These are phyloP conservation scores for Naganishia vaughanmartiniae DNA, from an alignment of 768 basidiomycete genomes.

Conservation along the genomic window DNA sequence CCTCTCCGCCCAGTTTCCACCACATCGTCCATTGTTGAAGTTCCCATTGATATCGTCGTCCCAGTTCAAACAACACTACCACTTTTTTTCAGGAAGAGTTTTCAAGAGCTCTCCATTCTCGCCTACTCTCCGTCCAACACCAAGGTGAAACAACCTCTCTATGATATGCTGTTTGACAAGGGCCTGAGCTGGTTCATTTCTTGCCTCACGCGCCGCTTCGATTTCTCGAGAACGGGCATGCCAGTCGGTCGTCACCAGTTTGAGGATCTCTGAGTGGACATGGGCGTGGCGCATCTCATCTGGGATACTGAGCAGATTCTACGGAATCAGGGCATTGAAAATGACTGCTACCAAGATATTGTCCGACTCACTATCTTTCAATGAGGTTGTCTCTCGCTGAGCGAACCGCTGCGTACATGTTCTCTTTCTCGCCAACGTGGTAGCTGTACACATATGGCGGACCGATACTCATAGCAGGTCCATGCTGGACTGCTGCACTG, in stretches of 20 bases:
- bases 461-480: conserved; percentile 44
- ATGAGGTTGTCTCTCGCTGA: conserved; percentile 41
- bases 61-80: background rate
- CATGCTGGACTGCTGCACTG: conserved; percentile 40
- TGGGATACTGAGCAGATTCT: conserved; percentile 38
- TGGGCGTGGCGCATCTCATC: conserved; percentile 40
- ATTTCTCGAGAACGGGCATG: background rate
- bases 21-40: no score
- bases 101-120: conserved; percentile 6
- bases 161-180: conserved; percentile 10
- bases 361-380: conserved; percentile 42
- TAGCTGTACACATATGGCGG: conserved; percentile 50
- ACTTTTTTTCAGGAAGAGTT: background rate
- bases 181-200: background rate
- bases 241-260: conserved; percentile 19
- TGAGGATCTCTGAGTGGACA: conserved; percentile 9
- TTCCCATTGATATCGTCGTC: background rate
- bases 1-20: no score
- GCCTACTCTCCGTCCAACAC: background rate
- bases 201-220: background rate
- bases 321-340: background rate
- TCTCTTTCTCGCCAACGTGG: conserved; percentile 36
- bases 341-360: background rate
- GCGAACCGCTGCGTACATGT: conserved; percentile 37
- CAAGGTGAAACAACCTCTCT: background rate